phyloP scores from a whole-genome alignment of 345 rosid species.

The Cardamine chenopodiifolia region DNA sequence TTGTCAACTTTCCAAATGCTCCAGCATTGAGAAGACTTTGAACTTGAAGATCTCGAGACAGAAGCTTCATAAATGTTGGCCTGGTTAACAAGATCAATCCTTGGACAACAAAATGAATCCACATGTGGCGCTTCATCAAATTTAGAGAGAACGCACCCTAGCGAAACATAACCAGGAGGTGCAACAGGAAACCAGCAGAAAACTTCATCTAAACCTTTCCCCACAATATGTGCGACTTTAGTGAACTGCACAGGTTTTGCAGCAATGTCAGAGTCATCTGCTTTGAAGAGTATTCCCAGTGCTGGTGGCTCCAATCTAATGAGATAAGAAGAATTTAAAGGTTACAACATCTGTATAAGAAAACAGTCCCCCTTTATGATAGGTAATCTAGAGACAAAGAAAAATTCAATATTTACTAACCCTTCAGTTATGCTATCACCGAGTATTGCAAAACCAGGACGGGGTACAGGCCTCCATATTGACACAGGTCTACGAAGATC shows the following conservation, averaged over 20 bases:
- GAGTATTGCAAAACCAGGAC: slow-evolving; percentile 70
- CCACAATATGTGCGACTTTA: slow-evolving; percentile 78
- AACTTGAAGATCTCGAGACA: slow-evolving; percentile 73
- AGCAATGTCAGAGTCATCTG: slow-evolving; percentile 73
- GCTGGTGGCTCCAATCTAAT: slow-evolving; percentile 90
- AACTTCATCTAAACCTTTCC: slow-evolving; percentile 87
- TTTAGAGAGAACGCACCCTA: slow-evolving; percentile 87
- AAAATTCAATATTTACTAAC: slow-evolving; percentile 48
- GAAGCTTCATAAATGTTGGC: slow-evolving; percentile 76
- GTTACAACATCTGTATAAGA: slow-evolving; percentile 25
- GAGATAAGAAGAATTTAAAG: slow-evolving; percentile 40
- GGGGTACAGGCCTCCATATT: slow-evolving; percentile 89
- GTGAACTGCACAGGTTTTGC: slow-evolving; percentile 90
- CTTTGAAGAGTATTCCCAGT: slow-evolving; percentile 77
- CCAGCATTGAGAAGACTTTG: slow-evolving; percentile 86
- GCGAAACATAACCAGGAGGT: slow-evolving; percentile 91
- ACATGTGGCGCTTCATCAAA: slow-evolving; percentile 67
- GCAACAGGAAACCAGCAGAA: slow-evolving; percentile 98
- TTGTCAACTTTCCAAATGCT: slow-evolving; percentile 98
- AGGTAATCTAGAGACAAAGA: slow-evolving; percentile 4
- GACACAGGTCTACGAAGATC: slow-evolving; percentile 87
- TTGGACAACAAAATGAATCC: slow-evolving; percentile 83
- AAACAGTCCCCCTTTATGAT: slow-evolving; percentile 10
- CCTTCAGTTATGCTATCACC: slow-evolving; percentile 98
- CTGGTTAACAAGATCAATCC: slow-evolving; percentile 91